Conservation (phyloP, 768 basidiomycete genomes). For the Lyophyllum decastes region DNA sequence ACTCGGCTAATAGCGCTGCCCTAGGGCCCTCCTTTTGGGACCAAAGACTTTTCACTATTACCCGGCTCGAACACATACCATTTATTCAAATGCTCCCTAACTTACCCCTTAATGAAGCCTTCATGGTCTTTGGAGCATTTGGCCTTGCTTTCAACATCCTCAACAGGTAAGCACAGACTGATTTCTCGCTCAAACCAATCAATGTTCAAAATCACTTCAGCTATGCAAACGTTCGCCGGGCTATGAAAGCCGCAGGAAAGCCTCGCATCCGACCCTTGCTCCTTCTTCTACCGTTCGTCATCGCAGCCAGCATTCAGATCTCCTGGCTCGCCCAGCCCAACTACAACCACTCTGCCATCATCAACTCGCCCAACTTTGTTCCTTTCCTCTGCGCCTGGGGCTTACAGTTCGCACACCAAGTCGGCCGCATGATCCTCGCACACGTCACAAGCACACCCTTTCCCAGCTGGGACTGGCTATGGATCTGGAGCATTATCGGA, state of each 20-base stretch:
- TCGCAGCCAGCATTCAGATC: slow-evolving; percentile 71
- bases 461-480: slow-evolving; percentile 86
- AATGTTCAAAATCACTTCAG: slow-evolving; percentile 33
- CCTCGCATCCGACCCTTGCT: slow-evolving; percentile 59
- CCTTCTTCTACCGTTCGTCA: slow-evolving; percentile 78
- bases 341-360: slow-evolving; percentile 60
- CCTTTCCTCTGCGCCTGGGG: slow-evolving; percentile 95
- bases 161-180: slow-evolving; percentile 46
- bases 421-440: slow-evolving; percentile 89
- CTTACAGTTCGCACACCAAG: slow-evolving; percentile 86
- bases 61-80: slow-evolving; percentile 53
- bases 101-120: slow-evolving; percentile 78
- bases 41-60: slow-evolving; percentile 59
- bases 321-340: slow-evolving; percentile 80
- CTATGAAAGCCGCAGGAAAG: slow-evolving; percentile 38
- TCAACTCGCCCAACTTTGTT: slow-evolving; percentile 76
- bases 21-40: slow-evolving; percentile 85
- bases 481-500: slow-evolving; percentile 78
- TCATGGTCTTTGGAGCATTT: slow-evolving; percentile 80
- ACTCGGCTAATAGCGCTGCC: neutral
- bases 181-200: neutral
- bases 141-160: slow-evolving; percentile 81
- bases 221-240: slow-evolving; percentile 79
- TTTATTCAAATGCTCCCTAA: slow-evolving; percentile 58
- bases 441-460: slow-evolving; percentile 86